Percentiles rank a stretch among this genome's conserved stretches.
Conservation (phyloP, 148 eudicot genomes). For the Oxyria digyna region DNA sequence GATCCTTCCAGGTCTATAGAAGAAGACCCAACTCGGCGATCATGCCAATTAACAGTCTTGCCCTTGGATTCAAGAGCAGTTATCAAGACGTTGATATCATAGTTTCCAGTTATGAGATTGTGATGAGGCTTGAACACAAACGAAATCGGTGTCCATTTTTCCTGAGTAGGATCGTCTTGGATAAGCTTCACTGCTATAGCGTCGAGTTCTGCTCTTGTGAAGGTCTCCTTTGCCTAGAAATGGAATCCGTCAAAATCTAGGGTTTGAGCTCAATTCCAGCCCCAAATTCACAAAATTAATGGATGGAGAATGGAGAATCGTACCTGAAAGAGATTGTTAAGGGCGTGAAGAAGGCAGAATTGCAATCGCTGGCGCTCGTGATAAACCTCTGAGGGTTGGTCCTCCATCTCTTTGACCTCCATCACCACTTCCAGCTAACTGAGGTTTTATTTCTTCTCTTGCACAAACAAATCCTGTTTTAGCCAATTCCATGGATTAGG, state of each 20-base stretch:
- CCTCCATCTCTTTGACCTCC: conserved; percentile 20
- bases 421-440: conserved; percentile 1
- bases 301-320: background rate
- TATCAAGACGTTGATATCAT: conserved; percentile 77
- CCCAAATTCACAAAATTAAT: background rate
- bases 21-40: conserved; percentile 42
- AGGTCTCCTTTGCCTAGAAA: conserved; percentile 66
- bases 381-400: conserved; percentile 22
- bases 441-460: background rate
- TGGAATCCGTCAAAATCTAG: background rate
- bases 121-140: conserved; percentile 76
- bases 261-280: background rate
- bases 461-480: too few relatives aligned
- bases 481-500: too few relatives aligned
- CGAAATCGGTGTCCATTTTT: conserved; percentile 71
- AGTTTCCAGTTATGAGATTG: conserved; percentile 75
- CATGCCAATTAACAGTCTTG: conserved; percentile 81
- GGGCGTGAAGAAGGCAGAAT: conserved; percentile 80
- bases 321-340: conserved; percentile 97
- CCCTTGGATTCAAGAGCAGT: conserved; percentile 72
- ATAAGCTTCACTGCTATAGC: conserved; percentile 48
- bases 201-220: conserved; percentile 47
- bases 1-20: conserved; percentile 54
- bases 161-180: conserved; percentile 49
- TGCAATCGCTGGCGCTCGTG: conserved; percentile 85